Base-by-base conservation (phyloP, 2,329 filamentous ascomycete genomes). In the Sarocladiaceae sp. region DNA sequence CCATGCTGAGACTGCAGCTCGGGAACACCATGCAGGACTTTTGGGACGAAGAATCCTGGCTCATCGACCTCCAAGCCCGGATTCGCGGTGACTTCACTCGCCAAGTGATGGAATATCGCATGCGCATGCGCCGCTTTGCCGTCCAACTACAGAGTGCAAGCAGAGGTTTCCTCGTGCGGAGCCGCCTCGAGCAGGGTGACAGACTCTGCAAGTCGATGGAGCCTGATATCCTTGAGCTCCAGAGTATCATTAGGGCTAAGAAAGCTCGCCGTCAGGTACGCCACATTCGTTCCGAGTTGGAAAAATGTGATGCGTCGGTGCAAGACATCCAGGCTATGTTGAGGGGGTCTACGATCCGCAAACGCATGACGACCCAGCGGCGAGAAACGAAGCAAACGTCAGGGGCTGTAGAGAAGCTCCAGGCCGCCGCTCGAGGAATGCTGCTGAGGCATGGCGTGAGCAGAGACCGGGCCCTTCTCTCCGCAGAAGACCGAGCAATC, bases 11-110 rank as follows among this genome's bases (percentile, higher is more conserved):
- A 52, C 77, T 97, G 64, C 79, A 78, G 52, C 80, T 97, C 2
- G 91, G 90, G 4, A 76, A 87, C 48, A 78, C 83, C 52, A 97
- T 99, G 94, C 88, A 96, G 62, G 72, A 82, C 39, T 78, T 99
- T 3, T 99, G 94, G 94, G 87, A 94, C 56, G 79, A 82, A 12
- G 94, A 99, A 67, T 79, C 86, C 23, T 76, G 80, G 66, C 70
- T 99, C 25, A 72, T 93, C 39, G 87, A 96, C 50, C 75, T 99
- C 10, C 95, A 99, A 67, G 83, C 92, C 7, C 83, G 87, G 35
- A 87, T 97, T 52, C 84, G 94, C 54, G 95, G 91, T 51, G 90
- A 95, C 61, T 96, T 90, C 71, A 81, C 89, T 2, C 79, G 93
- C 42, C 90, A 97, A 66, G 82, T 97, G 53, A 82, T 86, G 58